Percentiles rank a stretch among this genome's conserved stretches.
These are phyloP conservation scores for Fraxinus platypoda DNA, from an alignment of 305 asterid species.

Conservation along the genomic window DNA sequence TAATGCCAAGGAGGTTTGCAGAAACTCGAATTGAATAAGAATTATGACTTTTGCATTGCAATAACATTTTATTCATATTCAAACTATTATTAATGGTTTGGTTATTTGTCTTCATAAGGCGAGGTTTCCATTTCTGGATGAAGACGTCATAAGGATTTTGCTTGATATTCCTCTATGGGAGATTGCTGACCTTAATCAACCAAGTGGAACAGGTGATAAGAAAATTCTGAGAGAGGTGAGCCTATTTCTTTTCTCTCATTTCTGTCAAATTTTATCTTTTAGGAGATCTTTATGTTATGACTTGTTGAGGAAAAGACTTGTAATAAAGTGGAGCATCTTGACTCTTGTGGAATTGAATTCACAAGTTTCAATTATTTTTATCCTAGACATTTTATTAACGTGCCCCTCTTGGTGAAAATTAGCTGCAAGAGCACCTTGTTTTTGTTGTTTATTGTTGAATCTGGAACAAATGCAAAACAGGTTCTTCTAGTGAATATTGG, in stretches of 20 bases:
- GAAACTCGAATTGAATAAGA: constrained; percentile 1
- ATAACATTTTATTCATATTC: background rate
- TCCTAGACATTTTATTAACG: background rate
- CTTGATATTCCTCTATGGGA: constrained; percentile 93
- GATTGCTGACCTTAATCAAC: constrained; percentile 80
- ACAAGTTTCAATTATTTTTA: background rate
- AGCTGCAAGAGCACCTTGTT: background rate
- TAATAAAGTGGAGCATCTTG: background rate
- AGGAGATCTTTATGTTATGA: background rate
- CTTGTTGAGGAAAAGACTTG: background rate
- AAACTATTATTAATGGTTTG: constrained; percentile 5
- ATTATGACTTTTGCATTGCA: constrained; percentile 9
- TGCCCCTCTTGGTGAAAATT: background rate
- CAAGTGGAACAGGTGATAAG: constrained; percentile 89
- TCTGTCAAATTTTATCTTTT: background rate
- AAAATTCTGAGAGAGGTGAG: constrained; percentile 82
- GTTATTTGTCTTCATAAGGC: constrained; percentile 46
- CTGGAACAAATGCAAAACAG: background rate
- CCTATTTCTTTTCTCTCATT: constrained; percentile 1
- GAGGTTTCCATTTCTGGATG: constrained; percentile 91
- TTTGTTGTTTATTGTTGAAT: background rate
- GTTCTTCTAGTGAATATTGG: background rate
- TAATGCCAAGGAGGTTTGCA: constrained; percentile 80
- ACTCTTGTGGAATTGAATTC: background rate
- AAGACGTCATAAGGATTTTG: constrained; percentile 75